phyloP scores from a whole-genome alignment of 176 grass and related monocot species.

The Cenchrus fungigraminus region DNA sequence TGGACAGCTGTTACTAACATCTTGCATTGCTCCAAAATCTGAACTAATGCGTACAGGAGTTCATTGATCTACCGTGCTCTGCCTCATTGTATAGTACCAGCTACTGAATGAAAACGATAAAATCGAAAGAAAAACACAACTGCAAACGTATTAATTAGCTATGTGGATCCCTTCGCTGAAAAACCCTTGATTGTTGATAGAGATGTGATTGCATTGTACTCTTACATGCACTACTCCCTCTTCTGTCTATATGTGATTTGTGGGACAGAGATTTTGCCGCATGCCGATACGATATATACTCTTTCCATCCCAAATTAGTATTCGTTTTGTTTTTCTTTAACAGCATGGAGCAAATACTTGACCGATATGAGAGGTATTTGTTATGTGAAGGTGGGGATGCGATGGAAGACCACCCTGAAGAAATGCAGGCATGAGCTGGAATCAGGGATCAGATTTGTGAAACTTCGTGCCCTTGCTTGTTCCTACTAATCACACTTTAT shows the following conservation, averaged over 20 bases:
- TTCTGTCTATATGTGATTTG: neutral
- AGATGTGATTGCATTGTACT: neutral
- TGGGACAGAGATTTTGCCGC: neutral
- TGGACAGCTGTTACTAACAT: neutral
- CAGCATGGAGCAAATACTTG: constrained; percentile 55
- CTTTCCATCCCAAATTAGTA: no score
- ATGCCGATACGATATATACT: neutral
- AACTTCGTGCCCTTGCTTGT: neutral
- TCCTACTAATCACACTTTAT: neutral
- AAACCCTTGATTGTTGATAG: neutral
- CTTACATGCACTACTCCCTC: neutral
- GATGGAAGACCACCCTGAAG: neutral
- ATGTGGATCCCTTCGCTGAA: neutral
- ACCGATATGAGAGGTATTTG: constrained; percentile 36
- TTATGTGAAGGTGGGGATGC: constrained; percentile 32
- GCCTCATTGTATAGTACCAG: no score
- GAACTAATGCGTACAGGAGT: no score
- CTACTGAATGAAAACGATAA: no score
- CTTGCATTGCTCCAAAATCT: neutral
- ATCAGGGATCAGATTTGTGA: neutral
- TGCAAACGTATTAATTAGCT: neutral
- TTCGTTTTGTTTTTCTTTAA: neutral
- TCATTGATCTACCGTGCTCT: no score
- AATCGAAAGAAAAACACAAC: neutral
- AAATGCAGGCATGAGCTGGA: neutral